Percentiles rank a stretch among this genome's conserved stretches.
Evolutionary conservation across 495 filamentous ascomycete genomes (phyloP).

Genomic region (Podospora australis): DNA sequence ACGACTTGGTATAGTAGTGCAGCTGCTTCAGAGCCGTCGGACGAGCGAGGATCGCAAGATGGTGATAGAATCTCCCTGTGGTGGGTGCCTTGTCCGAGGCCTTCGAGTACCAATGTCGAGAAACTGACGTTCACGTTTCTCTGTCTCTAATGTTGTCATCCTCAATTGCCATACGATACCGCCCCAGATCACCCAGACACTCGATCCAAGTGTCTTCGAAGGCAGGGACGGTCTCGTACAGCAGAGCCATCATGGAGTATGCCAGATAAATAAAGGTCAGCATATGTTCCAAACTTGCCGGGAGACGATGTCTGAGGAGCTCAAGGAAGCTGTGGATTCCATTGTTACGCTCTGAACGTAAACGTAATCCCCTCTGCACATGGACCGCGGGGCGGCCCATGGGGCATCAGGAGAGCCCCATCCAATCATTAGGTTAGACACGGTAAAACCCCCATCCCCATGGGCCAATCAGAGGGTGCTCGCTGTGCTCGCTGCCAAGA

Average conservation of each 20-base stretch:
- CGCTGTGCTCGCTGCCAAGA: too few species aligned
- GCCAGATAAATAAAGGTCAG: constrained; percentile 74
- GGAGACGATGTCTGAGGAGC: constrained; percentile 61
- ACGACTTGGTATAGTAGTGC: constrained; percentile 57
- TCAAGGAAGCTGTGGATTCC: constrained; percentile 68
- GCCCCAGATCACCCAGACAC: constrained; percentile 71
- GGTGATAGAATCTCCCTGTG: constrained; percentile 74
- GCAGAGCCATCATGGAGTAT: constrained; percentile 72
- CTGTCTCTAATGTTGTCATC: constrained; percentile 63
- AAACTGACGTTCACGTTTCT: constrained; percentile 72
- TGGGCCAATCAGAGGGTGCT: too few species aligned
- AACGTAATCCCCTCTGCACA: too few species aligned
- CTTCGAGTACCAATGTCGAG: constrained; percentile 73
- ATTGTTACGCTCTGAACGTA: too few species aligned
- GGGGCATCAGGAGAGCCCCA: too few species aligned
- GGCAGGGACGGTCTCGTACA: constrained; percentile 66
- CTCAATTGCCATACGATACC: constrained; percentile 67
- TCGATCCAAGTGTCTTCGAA: constrained; percentile 90
- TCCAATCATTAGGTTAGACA: too few species aligned
- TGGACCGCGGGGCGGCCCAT: too few species aligned
- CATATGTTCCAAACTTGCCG: constrained; percentile 70
- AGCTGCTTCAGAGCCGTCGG: constrained; percentile 69
- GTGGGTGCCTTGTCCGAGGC: constrained; percentile 65
- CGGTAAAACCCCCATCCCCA: too few species aligned
- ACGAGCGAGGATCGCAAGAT: constrained; percentile 72